Conservation (phyloP, 768 basidiomycete species). For the Galerina sulciceps region DNA sequence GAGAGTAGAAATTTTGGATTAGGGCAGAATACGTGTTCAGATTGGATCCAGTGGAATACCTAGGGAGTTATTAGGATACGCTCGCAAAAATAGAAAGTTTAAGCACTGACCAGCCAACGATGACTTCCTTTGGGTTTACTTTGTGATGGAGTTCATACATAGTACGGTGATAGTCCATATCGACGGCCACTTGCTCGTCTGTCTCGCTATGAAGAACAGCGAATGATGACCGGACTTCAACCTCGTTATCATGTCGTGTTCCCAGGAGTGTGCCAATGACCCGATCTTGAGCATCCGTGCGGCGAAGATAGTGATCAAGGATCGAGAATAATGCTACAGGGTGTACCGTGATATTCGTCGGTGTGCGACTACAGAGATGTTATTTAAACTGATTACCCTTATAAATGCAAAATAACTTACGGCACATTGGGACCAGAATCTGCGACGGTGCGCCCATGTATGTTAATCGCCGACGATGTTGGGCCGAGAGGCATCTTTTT, state of each 20-base stretch:
- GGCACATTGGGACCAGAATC: conserved; percentile 37
- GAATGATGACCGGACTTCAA: conserved; percentile 86
- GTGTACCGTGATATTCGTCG: conserved; percentile 79
- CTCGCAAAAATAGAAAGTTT: conserved; percentile 2
- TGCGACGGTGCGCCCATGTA: conserved; percentile 38
- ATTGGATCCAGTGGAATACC: conserved; percentile 92
- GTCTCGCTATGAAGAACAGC: conserved; percentile 93
- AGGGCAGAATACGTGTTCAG: conserved; percentile 95
- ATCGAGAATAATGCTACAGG: conserved; percentile 94
- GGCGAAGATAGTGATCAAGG: conserved; percentile 94
- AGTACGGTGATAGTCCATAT: conserved; percentile 93
- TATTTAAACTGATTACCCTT: not conserved
- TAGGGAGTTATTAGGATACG: conserved; percentile 29
- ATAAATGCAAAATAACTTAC: conserved; percentile 32
- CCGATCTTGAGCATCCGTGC: conserved; percentile 78
- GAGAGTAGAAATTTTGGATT: conserved; percentile 96
- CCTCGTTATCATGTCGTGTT: conserved; percentile 63
- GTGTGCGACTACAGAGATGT: conserved; percentile 57
- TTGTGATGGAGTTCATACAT: conserved; percentile 92
- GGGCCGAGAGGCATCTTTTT: conserved; percentile 53
- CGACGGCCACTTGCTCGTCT: conserved; percentile 91
- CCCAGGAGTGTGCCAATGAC: conserved; percentile 97
- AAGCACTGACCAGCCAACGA: conserved; percentile 87
- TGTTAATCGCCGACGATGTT: conserved; percentile 54
- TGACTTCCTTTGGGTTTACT: conserved; percentile 83